Evolutionary conservation across 2,329 filamentous ascomycete genomes (phyloP).

Genomic region (Ustulina deusta): DNA sequence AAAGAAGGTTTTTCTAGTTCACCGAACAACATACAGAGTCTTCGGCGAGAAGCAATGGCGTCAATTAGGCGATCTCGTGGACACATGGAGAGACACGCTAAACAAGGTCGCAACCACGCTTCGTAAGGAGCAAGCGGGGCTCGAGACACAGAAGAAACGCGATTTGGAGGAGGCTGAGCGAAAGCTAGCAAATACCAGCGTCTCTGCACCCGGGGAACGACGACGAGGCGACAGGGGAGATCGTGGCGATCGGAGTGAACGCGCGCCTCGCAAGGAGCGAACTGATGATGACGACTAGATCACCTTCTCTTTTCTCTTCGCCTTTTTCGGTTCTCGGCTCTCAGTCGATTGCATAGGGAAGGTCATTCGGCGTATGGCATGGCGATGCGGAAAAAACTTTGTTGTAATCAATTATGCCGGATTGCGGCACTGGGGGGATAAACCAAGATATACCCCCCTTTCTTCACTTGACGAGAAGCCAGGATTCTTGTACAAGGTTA

Average conservation of each 20-base stretch:
- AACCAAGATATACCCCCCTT: conserved; percentile 28
- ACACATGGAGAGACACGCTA: conserved; percentile 89
- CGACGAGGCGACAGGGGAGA: conserved; percentile 44
- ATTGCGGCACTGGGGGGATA: conserved; percentile 30
- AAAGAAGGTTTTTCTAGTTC: conserved; percentile 92
- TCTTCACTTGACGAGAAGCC: conserved; percentile 27
- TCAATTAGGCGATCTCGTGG: conserved; percentile 89
- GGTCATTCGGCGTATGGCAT: conserved; percentile 49
- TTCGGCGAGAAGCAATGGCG: conserved; percentile 99
- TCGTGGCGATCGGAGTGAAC: conserved; percentile 48
- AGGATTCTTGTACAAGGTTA: conserved; percentile 33
- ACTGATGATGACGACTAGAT: conserved; percentile 69
- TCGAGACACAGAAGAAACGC: conserved; percentile 80
- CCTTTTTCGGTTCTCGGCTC: conserved; percentile 42
- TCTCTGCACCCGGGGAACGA: conserved; percentile 53
- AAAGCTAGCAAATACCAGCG: conserved; percentile 64
- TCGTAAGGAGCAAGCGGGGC: conserved; percentile 83
- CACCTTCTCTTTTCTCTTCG: conserved; percentile 41
- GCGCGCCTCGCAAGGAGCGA: conserved; percentile 58
- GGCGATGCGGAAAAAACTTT: conserved; percentile 44
- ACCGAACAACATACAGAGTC: conserved; percentile 95
- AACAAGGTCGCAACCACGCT: conserved; percentile 82
- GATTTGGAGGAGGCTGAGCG: conserved; percentile 78
- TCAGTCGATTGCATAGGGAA: conserved; percentile 45
- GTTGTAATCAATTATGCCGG: conserved; percentile 42